Evolutionary conservation across 495 filamentous ascomycete species (phyloP).

Genomic region (Hypoxylon lienhwacheense): DNA sequence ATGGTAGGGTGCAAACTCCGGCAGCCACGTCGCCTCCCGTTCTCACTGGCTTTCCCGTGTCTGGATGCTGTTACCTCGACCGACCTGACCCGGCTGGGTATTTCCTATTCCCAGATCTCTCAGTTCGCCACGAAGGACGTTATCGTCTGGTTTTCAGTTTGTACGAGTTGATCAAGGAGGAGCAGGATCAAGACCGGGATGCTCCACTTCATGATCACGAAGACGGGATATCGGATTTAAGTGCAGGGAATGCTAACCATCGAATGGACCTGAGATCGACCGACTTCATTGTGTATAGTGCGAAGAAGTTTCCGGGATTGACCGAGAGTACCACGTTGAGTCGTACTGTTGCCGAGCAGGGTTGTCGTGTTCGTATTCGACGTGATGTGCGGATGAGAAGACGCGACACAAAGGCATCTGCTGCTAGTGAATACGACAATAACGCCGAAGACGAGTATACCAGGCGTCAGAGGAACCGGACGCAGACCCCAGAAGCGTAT

Average conservation of each 20-base stretch:
- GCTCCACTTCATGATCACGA: conserved; percentile 38
- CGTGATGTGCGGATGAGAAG: conserved; percentile 97
- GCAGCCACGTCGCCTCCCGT: conserved; percentile 73
- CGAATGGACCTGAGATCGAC: conserved; percentile 87
- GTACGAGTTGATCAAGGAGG: conserved; percentile 87
- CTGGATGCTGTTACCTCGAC: conserved; percentile 95
- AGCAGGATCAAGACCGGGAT: conserved; percentile 51
- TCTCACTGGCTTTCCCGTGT: conserved; percentile 92
- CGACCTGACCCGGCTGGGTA: conserved; percentile 90
- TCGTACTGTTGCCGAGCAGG: conserved; percentile 91
- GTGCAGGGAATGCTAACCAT: conserved; percentile 50
- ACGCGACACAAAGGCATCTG: conserved; percentile 73
- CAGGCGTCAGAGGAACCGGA: conserved; percentile 56
- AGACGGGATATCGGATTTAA: conserved; percentile 45
- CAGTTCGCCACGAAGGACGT: conserved; percentile 91
- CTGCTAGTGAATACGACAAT: conserved; percentile 66
- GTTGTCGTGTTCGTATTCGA: conserved; percentile 93
- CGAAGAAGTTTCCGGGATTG: conserved; percentile 97
- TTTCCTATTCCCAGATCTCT: conserved; percentile 97
- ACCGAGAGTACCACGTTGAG: conserved; percentile 88
- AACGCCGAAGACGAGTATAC: conserved; percentile 65
- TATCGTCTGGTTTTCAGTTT: conserved; percentile 89
- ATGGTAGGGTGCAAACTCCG: conserved; percentile 69
- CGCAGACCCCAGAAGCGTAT: conserved; percentile 64
- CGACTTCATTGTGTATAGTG: conserved; percentile 89